Evolutionary conservation across 2,329 filamentous ascomycete genomes (phyloP), one percentile per base, ranked within the genome.

Genomic region (Hirsutella thompsonii): DNA sequence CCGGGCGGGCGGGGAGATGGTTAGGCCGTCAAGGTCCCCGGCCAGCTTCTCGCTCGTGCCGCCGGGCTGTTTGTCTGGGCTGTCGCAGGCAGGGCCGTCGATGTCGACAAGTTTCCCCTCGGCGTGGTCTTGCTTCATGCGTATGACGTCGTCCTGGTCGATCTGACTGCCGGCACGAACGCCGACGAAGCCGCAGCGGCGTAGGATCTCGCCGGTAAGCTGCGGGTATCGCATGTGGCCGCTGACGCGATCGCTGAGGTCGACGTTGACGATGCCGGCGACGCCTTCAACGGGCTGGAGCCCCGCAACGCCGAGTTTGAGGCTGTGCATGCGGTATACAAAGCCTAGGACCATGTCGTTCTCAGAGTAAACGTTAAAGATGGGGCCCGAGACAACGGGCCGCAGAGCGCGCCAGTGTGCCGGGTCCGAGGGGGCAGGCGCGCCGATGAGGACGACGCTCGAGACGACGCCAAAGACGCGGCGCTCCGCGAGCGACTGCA

Each of bases 281-380:
- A 89, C 75, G 8, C 70, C 73, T 43, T 77, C 52, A 20, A 93
- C 75, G 26, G 77, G 70, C 55, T 94, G 83, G 2, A 96, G 65
- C 0, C 89, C 90, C 0, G 88, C 88, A 34, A 94, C 76, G 3
- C 89, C 89, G 33, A 84, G 72, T 47, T 92, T 82, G 21, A 94
- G 74, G 44, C 81, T 88, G 33, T 83, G 87, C 2, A 86, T 81
- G 36, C 89, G 79, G 58, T 95, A 94, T 16, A 94, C 67, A 55
- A 94, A 90, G 1, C 79, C 88, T 1, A 95, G 76, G 26, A 95
- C 79, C 53, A 86, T 84, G 59, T 95, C 89, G 45, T 92, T 89
- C 40, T 81, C 78, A 2, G 85, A 90, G 61, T 82, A 94, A 8
- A 90, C 86, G 51, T 95, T 95, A 51, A 94, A 82, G 8, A 94